phyloP scores from a whole-genome alignment of 371 early-diverging fungal species.

The Dichotomocladium elegans region DNA sequence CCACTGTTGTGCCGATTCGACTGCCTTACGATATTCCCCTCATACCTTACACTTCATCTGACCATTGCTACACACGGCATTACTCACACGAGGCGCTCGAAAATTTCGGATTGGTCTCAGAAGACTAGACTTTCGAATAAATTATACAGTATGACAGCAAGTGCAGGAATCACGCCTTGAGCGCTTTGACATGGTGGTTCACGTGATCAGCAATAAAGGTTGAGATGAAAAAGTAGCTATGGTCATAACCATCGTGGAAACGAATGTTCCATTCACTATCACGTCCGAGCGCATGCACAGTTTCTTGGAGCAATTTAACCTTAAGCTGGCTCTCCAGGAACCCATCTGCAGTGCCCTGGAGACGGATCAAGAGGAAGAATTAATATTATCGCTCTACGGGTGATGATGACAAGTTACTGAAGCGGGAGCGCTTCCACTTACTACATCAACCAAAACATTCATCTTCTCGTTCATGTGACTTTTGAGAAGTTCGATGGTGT shows the following conservation, averaged over 20 bases:
- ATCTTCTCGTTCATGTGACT: constrained; percentile 21
- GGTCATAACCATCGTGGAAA: constrained; percentile 81
- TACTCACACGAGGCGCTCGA: constrained; percentile 7
- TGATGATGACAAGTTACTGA: too few relatives aligned
- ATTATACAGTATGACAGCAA: background rate
- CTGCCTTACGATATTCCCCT: constrained; percentile 62
- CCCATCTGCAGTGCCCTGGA: constrained; percentile 66
- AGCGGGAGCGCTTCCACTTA: constrained; percentile 3
- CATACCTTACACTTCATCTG: constrained; percentile 28
- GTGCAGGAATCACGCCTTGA: constrained; percentile 16
- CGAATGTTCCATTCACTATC: constrained; percentile 55
- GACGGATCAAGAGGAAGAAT: constrained; percentile 4
- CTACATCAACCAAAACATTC: constrained; percentile 43
- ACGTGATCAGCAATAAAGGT: constrained; percentile 80
- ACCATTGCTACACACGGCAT: constrained; percentile 13
- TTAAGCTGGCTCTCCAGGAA: constrained; percentile 68
- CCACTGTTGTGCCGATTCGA: constrained; percentile 39
- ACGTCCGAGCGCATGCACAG: constrained; percentile 33
- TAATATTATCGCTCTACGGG: background rate
- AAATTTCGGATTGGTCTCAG: background rate
- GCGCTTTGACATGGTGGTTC: constrained; percentile 62
- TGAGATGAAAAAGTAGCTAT: constrained; percentile 80
- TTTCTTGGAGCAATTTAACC: constrained; percentile 52
- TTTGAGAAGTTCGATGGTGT: constrained; percentile 66
- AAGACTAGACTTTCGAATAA: too few relatives aligned